A percentile compares a stretch with the other conserved stretches of the same genome.
phyloP scores from a whole-genome alignment of 345 rosid species.

The Syzygium oleosum region DNA sequence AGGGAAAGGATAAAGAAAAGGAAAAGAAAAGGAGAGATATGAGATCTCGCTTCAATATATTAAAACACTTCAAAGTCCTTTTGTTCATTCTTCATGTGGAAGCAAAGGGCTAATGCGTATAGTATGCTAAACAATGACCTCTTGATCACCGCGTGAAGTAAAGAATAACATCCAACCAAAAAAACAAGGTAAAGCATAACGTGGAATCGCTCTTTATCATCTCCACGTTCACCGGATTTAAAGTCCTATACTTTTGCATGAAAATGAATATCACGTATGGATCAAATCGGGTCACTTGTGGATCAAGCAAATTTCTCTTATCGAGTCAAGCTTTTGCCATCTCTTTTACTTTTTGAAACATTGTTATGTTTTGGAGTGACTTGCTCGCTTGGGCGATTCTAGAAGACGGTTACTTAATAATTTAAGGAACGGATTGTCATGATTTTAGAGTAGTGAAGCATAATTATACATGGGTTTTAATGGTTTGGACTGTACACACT shows the following conservation, averaged over 20 bases:
- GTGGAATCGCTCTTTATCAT: background rate
- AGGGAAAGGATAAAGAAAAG: no score
- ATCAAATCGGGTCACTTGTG: background rate
- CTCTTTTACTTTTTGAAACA: background rate
- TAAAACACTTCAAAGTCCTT: no score
- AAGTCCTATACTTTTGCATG: background rate
- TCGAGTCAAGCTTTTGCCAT: background rate
- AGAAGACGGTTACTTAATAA: background rate
- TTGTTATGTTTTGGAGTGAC: background rate
- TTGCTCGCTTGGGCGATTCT: background rate
- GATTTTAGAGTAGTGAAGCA: background rate
- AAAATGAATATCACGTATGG: background rate
- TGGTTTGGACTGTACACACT: background rate
- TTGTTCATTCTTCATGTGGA: no score
- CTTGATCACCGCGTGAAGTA: no score
- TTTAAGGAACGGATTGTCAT: rapidly evolving
- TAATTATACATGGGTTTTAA: background rate
- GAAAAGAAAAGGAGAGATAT: background rate
- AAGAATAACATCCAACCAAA: no score
- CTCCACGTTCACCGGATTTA: background rate
- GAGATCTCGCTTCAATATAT: background rate
- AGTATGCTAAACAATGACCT: no score
- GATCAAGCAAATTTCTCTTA: background rate
- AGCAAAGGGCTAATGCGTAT: no score
- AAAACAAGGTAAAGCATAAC: no score